Base-by-base conservation (phyloP, 2,329 filamentous ascomycete genomes). In the Colletotrichum echinochloae region DNA sequence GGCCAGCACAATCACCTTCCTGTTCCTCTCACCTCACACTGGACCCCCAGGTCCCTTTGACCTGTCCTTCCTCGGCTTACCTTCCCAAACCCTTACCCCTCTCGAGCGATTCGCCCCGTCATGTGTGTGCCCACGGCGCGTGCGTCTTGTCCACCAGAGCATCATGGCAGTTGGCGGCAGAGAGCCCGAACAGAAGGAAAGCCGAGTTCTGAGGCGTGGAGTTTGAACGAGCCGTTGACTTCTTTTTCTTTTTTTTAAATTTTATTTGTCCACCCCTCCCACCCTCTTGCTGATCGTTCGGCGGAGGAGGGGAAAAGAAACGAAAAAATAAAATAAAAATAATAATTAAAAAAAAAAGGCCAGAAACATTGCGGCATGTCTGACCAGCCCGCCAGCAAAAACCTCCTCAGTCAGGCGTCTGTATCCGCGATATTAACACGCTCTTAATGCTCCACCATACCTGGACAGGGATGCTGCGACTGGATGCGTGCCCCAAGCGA, bases 401-500 rank as follows among this genome's bases (percentile, higher is more conserved):
- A 51, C 66, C 61, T 71, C 62, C 66, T 71, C 70, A 66, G 66
- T 66, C 70, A 72, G 66, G 61, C 66, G 70, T 63, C 52, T 72
- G 70, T 72, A 59, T 70, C 60, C 71, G 66, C 71, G 66, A 72
- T 72, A 72, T 71, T 72, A 70, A 69, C 65, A 18, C 60, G 70
- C 66, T 65, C 54, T 39, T 62, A 70, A 70, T 67, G 71, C 66
- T 66, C 68, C 66, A 66, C 66, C 66, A 63, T 57, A 66, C 39
- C 70, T 59, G 60, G 62, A 60, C 71, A 73, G 70, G 71, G 71
- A 70, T 69, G 35, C 23, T 46, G 56, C 35, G 61, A 72, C 28
- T 73, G 64, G 57, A 62, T 61, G 56, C 52, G 55, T 71, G 69
- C 52, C 61, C 65, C 77, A 82, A 82, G 80, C 81, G 81, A 83